Percentiles rank a stretch among this genome's conserved stretches.
Conservation (phyloP, 2,329 filamentous ascomycete species). For the Dissoconium aciculare region DNA sequence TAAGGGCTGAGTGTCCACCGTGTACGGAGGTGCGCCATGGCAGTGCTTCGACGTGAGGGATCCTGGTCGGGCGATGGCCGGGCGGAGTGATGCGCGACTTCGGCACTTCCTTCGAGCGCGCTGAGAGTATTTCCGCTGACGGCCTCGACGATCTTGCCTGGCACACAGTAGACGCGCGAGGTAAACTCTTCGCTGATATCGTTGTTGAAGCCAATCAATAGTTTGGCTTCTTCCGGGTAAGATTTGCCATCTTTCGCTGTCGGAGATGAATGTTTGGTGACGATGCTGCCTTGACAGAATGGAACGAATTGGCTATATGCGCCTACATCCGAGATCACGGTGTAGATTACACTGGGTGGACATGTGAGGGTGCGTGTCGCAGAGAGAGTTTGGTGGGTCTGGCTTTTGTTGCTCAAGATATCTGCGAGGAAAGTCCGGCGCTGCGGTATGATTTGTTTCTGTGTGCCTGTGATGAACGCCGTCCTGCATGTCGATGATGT, state of each 20-base stretch:
- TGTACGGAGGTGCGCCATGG: slow-evolving; percentile 56
- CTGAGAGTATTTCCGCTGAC: slow-evolving; percentile 45
- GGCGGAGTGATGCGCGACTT: slow-evolving; percentile 30
- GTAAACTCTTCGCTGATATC: slow-evolving; percentile 73
- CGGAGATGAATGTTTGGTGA: slow-evolving; percentile 56
- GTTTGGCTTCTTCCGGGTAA: slow-evolving; percentile 60
- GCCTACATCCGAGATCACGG: slow-evolving; percentile 74
- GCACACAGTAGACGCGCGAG: slow-evolving; percentile 63
- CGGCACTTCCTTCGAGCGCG: slow-evolving; percentile 27
- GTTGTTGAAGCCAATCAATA: slow-evolving; percentile 73
- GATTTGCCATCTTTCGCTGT: slow-evolving; percentile 28
- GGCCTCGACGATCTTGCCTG: slow-evolving; percentile 59
- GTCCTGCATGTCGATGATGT: too few relatives aligned
- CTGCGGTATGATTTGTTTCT: too few relatives aligned
- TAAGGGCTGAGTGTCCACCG: slow-evolving; percentile 47
- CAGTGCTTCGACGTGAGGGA: slow-evolving; percentile 17
- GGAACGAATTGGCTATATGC: slow-evolving; percentile 80
- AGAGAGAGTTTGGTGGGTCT: slow-evolving; percentile 53
- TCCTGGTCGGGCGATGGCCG: slow-evolving; percentile 26
- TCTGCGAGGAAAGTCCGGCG: too few relatives aligned
- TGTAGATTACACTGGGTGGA: slow-evolving; percentile 55
- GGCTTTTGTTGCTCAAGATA: slow-evolving; percentile 33
- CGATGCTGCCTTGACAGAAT: slow-evolving; percentile 64
- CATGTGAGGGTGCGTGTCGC: slow-evolving; percentile 68
- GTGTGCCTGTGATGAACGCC: too few relatives aligned